Base-by-base conservation (phyloP, 345 rosid species). In the Aquilaria sinensis region DNA sequence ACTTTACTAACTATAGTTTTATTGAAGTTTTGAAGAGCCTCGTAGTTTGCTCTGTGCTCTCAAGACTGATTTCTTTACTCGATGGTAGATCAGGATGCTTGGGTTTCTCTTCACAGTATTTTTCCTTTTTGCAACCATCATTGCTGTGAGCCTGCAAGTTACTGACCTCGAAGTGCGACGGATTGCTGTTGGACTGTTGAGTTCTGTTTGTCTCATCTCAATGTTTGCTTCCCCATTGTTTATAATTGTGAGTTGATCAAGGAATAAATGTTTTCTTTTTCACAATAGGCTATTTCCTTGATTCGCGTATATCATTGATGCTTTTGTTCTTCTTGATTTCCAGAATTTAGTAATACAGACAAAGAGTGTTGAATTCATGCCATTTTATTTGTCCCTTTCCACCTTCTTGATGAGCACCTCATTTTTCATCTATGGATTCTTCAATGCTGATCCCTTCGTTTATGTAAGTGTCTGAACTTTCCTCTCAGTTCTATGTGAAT, bases 141-240 rank as follows among this genome's bases (percentile, higher is more conserved):
- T 79, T 16, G 66, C 71, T 52, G 88, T 78, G 57, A 89, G 93
- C 88, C 71, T 92, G 70, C 78, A 84, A 66, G 77, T 92, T 56
- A 51, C 32, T n/a, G 75, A 80, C 45, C 9, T 12, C 56, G 14
- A 59, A 50, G 47, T 56, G 10, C 77, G 96, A 23, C 67, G 77
- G 83, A 68, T 81, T 31, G 51, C 74, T 52, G 87, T 89, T 31
- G 98, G 98, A 45, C 46, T 70, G 30, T 56, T 92, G 76, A 89
- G 96, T 54, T 68, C 82, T 51, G 77, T 60, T 68, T 77, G 93
- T 80, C 96, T 92, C 63, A 71, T 89, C 53, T 85, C 90, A 41
- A 92, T 92, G 98, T 87, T 84, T 61, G 98, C 96, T 6, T 92
- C 98, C 13, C 98, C 98, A 0, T 77, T 92, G 80, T 80, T 89